Evolutionary conservation across 768 basidiomycete genomes (phyloP).

Genomic region (Gloeopeniophorella convolvens): DNA sequence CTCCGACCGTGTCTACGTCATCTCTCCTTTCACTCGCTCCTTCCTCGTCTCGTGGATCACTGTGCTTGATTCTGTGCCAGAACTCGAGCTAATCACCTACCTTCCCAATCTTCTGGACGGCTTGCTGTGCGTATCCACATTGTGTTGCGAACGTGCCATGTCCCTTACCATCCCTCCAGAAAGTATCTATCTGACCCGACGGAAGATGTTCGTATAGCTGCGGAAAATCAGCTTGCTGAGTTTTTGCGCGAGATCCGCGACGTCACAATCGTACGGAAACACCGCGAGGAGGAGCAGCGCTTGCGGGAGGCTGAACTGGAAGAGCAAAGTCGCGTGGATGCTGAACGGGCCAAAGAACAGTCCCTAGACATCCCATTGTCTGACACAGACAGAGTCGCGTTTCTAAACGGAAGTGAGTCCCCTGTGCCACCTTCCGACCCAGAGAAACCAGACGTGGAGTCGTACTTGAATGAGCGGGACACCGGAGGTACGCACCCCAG

Average conservation of each 20-base stretch:
- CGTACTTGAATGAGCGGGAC: conserved; percentile 50
- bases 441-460: conserved; percentile 26
- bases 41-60: conserved; percentile 98
- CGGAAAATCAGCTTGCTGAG: conserved; percentile 82
- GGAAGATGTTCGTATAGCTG: conserved; percentile 86
- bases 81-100: conserved; percentile 90
- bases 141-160: conserved; percentile 3
- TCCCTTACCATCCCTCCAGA: conserved; percentile 35
- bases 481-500: conserved; percentile 35
- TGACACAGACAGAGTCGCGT: conserved; percentile 7
- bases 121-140: conserved; percentile 55
- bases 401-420: conserved; percentile 1
- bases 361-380: neutral
- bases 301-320: conserved; percentile 9
- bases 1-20: conserved; percentile 87
- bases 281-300: conserved; percentile 42
- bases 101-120: conserved; percentile 94
- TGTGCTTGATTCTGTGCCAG: conserved; percentile 92
- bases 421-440: conserved; percentile 31
- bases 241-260: conserved; percentile 89
- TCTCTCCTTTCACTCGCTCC: conserved; percentile 92
- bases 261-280: conserved; percentile 68
- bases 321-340: conserved; percentile 4
- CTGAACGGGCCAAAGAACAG: conserved; percentile 7
- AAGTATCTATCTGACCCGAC: conserved; percentile 95